A percentile compares a stretch with the other conserved stretches of the same genome.
These are phyloP conservation scores for Sporisorium iseilematis-ciliati DNA, from an alignment of 1,284 basidiomycete genomes.

Conservation along the genomic window DNA sequence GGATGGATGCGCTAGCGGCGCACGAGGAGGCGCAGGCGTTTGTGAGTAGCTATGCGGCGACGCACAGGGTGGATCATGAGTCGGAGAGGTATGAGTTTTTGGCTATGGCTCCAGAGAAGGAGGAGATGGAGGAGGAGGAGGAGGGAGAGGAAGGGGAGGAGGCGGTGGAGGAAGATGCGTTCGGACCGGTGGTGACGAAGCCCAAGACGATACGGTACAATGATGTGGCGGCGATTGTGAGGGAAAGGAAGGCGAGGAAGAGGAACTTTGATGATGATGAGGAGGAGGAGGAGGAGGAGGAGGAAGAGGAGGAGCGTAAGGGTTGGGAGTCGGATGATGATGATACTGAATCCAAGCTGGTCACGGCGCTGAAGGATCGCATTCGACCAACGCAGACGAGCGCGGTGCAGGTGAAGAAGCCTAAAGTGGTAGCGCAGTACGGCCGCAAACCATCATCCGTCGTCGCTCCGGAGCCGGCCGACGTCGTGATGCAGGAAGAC, in stretches of 20 bases:
- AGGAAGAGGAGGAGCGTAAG: constrained; percentile 11
- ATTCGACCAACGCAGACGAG: not conserved
- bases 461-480: constrained; percentile 4
- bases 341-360: constrained; percentile 18
- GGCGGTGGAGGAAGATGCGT: constrained; percentile 28
- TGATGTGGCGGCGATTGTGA: constrained; percentile 17
- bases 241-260: constrained; percentile 26
- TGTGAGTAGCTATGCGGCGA: constrained; percentile 53
- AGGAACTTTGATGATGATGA: constrained; percentile 24
- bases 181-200: constrained; percentile 25
- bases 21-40: constrained; percentile 62
- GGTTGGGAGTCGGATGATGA: constrained; percentile 19
- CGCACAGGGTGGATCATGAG: constrained; percentile 49
- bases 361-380: constrained; percentile 21
- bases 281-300: constrained; percentile 22
- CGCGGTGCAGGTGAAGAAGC: constrained; percentile 1
- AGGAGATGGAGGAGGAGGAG: constrained; percentile 20
- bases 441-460: constrained; percentile 13
- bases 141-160: constrained; percentile 13
- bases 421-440: constrained; percentile 12
- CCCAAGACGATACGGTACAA: constrained; percentile 25
- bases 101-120: constrained; percentile 25
- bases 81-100: constrained; percentile 58
- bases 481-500: constrained; percentile 9
- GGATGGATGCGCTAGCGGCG: constrained; percentile 53